Conservation (phyloP, 2,329 filamentous ascomycete genomes). For the Blastomyces percursus region DNA sequence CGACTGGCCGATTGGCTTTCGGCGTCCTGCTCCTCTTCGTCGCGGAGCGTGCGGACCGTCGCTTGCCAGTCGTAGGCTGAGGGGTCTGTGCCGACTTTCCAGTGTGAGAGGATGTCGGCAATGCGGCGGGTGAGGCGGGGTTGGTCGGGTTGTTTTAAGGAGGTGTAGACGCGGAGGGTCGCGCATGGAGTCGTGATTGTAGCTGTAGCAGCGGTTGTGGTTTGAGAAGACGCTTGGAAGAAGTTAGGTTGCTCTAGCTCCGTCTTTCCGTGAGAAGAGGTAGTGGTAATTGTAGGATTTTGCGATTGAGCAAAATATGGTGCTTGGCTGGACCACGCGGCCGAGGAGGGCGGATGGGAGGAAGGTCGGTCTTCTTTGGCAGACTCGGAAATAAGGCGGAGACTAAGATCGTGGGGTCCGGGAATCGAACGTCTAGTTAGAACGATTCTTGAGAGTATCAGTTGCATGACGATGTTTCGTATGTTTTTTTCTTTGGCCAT, state of each 20-base stretch:
- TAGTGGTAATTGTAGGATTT: not conserved
- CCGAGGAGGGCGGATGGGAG: not conserved
- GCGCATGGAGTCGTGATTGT: not conserved
- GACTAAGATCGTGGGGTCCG: not conserved
- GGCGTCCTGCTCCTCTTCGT: conserved; percentile 10
- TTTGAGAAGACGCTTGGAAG: not conserved
- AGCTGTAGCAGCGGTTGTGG: not conserved
- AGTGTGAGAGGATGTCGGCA: conserved; percentile 26
- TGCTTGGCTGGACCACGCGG: not conserved
- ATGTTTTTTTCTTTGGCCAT: conserved; percentile 31
- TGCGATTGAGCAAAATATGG: not conserved
- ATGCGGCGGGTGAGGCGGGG: conserved; percentile 18
- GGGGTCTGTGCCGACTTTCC: conserved; percentile 26
- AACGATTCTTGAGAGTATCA: conserved; percentile 26
- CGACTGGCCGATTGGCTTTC: not conserved
- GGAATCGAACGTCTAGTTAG: not conserved
- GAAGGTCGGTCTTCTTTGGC: not conserved
- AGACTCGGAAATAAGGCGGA: not conserved
- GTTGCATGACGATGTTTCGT: conserved; percentile 26
- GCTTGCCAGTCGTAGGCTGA: conserved; percentile 26
- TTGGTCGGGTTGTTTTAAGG: conserved; percentile 15
- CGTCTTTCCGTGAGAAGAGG: not conserved
- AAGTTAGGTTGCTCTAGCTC: not conserved
- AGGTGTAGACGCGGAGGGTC: conserved; percentile 23
- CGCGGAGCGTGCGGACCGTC: conserved; percentile 13